phyloP scores from a whole-genome alignment of 1,284 basidiomycete genomes.

The Apiotrichum veenhuisii region DNA sequence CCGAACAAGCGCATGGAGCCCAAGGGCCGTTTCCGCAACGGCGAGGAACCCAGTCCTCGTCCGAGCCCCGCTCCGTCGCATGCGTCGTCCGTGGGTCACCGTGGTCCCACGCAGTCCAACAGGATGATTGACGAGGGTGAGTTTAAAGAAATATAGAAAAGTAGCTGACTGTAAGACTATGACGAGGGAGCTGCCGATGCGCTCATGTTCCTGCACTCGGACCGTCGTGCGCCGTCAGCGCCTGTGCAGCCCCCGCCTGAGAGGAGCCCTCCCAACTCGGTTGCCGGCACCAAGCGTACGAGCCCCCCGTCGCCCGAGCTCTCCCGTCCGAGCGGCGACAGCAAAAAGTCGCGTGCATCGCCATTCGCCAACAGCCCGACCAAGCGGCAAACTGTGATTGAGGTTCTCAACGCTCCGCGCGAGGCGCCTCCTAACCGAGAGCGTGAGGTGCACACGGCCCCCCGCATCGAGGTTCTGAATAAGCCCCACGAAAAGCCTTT shows the following conservation, averaged over 20 bases:
- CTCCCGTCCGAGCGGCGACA: slow-evolving; percentile 15
- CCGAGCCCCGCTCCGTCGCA: slow-evolving; percentile 15
- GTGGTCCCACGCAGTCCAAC: background rate
- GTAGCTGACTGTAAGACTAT: slow-evolving; percentile 35
- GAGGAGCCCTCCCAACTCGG: slow-evolving; percentile 8
- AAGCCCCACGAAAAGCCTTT: background rate
- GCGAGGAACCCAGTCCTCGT: slow-evolving; percentile 14
- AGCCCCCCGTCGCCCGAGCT: slow-evolving; percentile 30
- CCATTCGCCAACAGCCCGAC: slow-evolving; percentile 15
- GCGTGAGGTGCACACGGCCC: slow-evolving; percentile 41
- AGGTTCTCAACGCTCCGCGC: slow-evolving; percentile 43
- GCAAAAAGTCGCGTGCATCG: slow-evolving; percentile 30
- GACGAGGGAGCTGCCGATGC: slow-evolving; percentile 48
- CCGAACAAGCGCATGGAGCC: background rate
- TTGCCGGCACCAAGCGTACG: slow-evolving; percentile 27
- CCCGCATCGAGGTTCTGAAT: slow-evolving; percentile 22
- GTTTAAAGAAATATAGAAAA: background rate
- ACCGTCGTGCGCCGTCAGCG: slow-evolving; percentile 24
- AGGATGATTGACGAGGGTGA: slow-evolving; percentile 1
- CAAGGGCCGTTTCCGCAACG: slow-evolving; percentile 3
- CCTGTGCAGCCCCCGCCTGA: slow-evolving; percentile 10
- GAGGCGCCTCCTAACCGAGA: slow-evolving; percentile 20
- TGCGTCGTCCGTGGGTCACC: background rate
- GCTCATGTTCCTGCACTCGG: slow-evolving; percentile 46
- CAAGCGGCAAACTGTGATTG: slow-evolving; percentile 34